phyloP scores from a whole-genome alignment of 179 eudicot species.

The Beta corolliflora region DNA sequence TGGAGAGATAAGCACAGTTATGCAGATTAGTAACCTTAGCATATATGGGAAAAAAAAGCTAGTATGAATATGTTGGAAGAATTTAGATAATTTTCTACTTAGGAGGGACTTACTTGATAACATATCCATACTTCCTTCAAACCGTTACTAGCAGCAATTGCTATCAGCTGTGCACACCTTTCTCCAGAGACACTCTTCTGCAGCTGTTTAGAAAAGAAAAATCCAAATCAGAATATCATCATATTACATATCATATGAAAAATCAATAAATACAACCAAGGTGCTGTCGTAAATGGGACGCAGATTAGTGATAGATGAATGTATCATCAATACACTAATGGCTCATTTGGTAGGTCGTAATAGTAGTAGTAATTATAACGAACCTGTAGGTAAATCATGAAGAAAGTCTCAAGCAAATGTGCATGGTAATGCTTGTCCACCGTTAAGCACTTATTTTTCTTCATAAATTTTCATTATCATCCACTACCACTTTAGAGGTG shows the following conservation, averaged over 20 bases:
- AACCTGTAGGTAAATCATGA: neutral
- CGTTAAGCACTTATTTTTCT: neutral
- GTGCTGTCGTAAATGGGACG: neutral
- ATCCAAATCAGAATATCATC: neutral
- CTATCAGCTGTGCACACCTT: constrained; percentile 91
- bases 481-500: no score
- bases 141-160: constrained; percentile 83
- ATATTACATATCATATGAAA: neutral
- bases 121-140: constrained; percentile 98
- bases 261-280: neutral
- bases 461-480: neutral
- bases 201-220: constrained; percentile 19
- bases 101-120: constrained; percentile 58
- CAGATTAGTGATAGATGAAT: no score
- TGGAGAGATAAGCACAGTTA: no score
- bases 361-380: neutral
- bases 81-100: no score
- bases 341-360: neutral
- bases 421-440: neutral
- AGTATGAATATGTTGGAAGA: neutral
- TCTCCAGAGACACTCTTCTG: constrained; percentile 83
- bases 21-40: no score
- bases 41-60: no score
- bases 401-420: neutral
- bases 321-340: neutral